phyloP scores from a whole-genome alignment of 2,329 filamentous ascomycete species.

The Penicillium sp. region DNA sequence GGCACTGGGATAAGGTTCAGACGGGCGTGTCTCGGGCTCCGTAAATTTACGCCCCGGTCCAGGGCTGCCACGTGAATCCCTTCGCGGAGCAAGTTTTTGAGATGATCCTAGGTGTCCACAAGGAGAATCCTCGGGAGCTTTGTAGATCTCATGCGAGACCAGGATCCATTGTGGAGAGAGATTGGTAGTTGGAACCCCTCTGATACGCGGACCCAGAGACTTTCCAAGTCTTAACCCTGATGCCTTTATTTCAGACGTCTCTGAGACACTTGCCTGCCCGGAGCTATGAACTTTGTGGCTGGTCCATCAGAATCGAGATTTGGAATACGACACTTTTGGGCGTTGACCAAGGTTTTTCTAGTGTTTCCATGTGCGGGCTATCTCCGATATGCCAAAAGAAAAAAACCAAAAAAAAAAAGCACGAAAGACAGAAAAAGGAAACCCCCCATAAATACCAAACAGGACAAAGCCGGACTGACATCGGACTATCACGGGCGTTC shows the following conservation, averaged over 20 bases:
- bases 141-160: neutral
- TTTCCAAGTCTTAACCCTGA: neutral
- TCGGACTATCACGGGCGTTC: neutral
- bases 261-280: neutral
- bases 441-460: neutral
- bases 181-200: neutral
- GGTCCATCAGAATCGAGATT: neutral
- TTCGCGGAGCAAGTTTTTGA: neutral
- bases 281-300: neutral
- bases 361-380: neutral
- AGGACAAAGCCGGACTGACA: neutral
- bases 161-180: neutral
- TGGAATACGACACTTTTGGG: neutral
- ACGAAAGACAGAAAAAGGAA: neutral
- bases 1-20: neutral
- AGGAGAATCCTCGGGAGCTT: conserved; percentile 15
- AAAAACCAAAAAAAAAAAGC: neutral
- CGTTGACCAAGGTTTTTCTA: neutral
- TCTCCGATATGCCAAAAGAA: neutral
- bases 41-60: neutral
- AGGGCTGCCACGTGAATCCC: conserved; percentile 15
- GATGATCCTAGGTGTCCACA: conserved; percentile 9
- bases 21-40: neutral
- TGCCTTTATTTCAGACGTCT: neutral
- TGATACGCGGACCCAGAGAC: neutral